Evolutionary conservation across 2,329 filamentous ascomycete genomes (phyloP), one percentile per base, ranked within the genome.

Genomic region (Xylariaceae sp.): DNA sequence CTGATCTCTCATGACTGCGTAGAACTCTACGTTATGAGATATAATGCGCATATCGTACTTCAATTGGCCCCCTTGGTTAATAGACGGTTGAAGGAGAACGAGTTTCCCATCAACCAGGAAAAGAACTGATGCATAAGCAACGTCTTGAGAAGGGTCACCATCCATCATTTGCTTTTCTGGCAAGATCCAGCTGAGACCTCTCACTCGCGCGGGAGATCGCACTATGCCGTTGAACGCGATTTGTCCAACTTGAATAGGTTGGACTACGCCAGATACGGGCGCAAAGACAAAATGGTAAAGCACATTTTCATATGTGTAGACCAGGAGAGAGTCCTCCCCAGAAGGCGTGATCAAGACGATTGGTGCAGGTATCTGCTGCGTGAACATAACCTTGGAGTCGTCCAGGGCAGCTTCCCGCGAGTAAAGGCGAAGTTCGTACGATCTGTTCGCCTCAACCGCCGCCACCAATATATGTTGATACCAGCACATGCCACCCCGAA

Each of bases 41-140:
- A 99, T 88, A 60, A 97, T 88, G 8, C 92, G 88, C 94, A 99
- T 99, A 71, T 97, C 93, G 71, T 99, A 99, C 76, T 97, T 97
- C 55, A 97, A 80, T 66, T 92, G 88, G 4, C 90, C 89, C 49
- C 88, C 84, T 53, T 90, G 89, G 55, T 89, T 92, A 4, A 90
- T 79, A 0, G 91, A 92, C 1, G 94, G 93, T 65, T 95, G 91
- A 53, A 99, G 81, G 44, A 97, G 78, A 9, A 97, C 94, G 17
- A 99, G 83, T 73, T 99, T 99, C 35, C 93, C 94, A 71, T 99
- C 94, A 1, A 99, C 92, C n/a, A 99, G 80, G 69, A 99, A 96
- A 11, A 99, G 77, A 10, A 99, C 92, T 0, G 92, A 96, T 6
- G 94, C 94, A 57, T 93, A 88, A 10, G 91, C 88, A 7, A 99